Conservation (phyloP, 306 rosid species). For the Pterocarpus santalinus region DNA sequence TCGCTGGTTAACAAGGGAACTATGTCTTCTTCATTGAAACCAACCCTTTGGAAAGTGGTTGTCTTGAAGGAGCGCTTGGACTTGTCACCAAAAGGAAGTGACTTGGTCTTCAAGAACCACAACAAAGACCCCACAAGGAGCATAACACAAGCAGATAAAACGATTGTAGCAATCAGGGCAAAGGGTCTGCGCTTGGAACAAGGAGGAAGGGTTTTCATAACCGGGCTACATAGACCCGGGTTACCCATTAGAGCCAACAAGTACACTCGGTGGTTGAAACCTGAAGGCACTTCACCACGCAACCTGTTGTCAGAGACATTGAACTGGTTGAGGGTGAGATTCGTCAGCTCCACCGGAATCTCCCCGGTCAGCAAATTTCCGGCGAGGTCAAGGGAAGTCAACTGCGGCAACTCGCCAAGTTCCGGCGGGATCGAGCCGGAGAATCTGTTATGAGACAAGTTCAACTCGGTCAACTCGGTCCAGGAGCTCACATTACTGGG, state of each 20-base stretch:
- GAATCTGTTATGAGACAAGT: conserved; percentile 66
- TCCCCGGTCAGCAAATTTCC: conserved; percentile 64
- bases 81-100: conserved; percentile 43
- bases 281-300: conserved; percentile 71
- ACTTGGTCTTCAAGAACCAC: conserved; percentile 57
- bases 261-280: conserved; percentile 52
- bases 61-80: conserved; percentile 50
- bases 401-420: conserved; percentile 63
- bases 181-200: conserved; percentile 61
- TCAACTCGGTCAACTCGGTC: conserved; percentile 67
- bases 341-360: conserved; percentile 71
- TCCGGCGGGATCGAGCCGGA: conserved; percentile 69
- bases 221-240: conserved; percentile 68
- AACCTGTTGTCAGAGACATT: conserved; percentile 69
- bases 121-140: conserved; percentile 57
- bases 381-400: conserved; percentile 78
- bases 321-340: conserved; percentile 68
- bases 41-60: conserved; percentile 67
- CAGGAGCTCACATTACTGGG: conserved; percentile 62
- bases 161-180: conserved; percentile 42
- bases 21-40: conserved; percentile 71
- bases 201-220: conserved; percentile 53
- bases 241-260: conserved; percentile 62
- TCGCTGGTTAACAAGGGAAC: conserved; percentile 51
- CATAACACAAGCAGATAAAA: conserved; percentile 45